Base-by-base conservation (phyloP, 2,329 filamentous ascomycete species). In the Penicillium hesseltinei region DNA sequence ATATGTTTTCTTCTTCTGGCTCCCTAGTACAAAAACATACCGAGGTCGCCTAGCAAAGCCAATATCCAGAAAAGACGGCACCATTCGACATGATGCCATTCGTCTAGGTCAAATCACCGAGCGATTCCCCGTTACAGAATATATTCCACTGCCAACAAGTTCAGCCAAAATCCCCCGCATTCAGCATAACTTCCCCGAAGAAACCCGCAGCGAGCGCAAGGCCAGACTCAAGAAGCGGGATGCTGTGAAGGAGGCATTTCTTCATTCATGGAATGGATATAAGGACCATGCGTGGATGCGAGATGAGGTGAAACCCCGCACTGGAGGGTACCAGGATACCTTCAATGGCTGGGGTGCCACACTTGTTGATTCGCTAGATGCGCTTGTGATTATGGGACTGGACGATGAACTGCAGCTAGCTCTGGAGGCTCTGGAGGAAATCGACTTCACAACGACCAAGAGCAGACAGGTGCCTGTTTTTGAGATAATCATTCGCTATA, bases 311-410 rank as follows among this genome's bases (percentile, higher is more conserved):
- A 82, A 78, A 23, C 94, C 94, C 1, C 79, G 92, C 6, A 84
- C 84, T 54, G 87, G 87, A 40, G 77, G 77, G 15, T 84, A 80
- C 62, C 83, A 84, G n/a, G 89, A 96, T 68, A 89, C 91, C 0
- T 97, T 97, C 74, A 93, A 91, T 66, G 91, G 89, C 50, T 96
- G 92, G 92, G 90, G 89, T 36, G 92, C 92, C 19, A 95, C 92
- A 0, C 73, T 96, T 57, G 89, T 96, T 4, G 92, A 96, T 77
- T 82, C 85, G 1, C 78, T 93, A 39, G 91, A 96, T 71, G 91
- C 91, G 0, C 79, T 96, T 2, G 91, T 90, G 85, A 92, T 96
- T 65, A 91, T 93, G 83, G 90, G 85, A 9, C 71, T 96, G 69
- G 83, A 83, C 61, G 81, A 88, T 0, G 90, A 95, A 65, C 94